Base-by-base conservation (phyloP, 371 early-diverging fungal species). In the Mycotypha africana region DNA sequence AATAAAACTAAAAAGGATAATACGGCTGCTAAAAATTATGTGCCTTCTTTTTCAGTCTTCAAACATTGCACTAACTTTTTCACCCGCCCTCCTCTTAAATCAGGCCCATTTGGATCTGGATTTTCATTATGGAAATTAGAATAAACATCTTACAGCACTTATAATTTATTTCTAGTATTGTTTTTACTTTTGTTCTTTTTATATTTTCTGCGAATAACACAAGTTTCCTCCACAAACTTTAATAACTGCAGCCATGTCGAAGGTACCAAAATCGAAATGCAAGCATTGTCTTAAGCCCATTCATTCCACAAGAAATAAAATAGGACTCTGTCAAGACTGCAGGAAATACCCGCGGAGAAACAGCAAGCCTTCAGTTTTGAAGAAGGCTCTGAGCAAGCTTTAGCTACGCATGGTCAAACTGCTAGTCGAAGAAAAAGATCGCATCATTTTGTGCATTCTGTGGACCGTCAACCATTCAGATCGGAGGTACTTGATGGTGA, bases 221-320 rank as follows among this genome's bases (percentile, higher is more conserved):
- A 45, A 45, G 45, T 37, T 26, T 45, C 37, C 37, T 45, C 38
- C 37, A 45, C 45, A 45, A 45, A 45, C 37, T 45, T 45, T 28
- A 45, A 45, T 45, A 35, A 45, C 45, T 45, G 37, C 37, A 45
- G 37, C 45, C 38, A 45, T 45, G 37, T 37, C 19, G 28, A 45
- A 23, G 37, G 28, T 14, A 45, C 45, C 37, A 45, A 45, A 45
- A 45, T 45, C 45, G 15, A 45, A 45, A 37, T 37, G 45, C 45
- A 45, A 37, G 25, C 45, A 37, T 25, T 45, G 45, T 45, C 11
- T 45, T 45, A 45, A 45, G 45, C 9, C 37, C 28, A 45, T 45
- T 45, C 45, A 45, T 45, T 45, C 45, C 37, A 37, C 37, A 45
- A 45, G 45, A 45, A 45, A 37, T 36, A 45, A 45, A 45, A 45